These are phyloP conservation scores for Malus orientalis DNA, from an alignment of 306 rosid genomes.

Conservation along the genomic window DNA sequence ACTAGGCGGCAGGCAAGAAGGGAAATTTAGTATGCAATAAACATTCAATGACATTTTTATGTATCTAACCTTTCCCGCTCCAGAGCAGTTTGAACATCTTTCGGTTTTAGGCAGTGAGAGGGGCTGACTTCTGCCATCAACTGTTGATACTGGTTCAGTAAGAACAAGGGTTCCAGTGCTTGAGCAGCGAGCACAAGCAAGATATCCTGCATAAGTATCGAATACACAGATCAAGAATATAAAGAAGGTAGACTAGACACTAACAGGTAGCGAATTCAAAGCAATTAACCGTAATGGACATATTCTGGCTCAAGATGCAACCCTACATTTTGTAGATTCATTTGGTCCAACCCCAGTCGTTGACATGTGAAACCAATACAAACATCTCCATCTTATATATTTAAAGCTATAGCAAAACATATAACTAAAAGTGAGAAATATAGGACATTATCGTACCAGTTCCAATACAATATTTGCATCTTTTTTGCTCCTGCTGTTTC, in stretches of 20 bases:
- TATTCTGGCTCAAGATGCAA: not conserved
- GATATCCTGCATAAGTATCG: conserved; percentile 50
- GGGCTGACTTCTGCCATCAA: conserved; percentile 48
- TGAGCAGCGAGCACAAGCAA: conserved; percentile 96
- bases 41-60: not conserved
- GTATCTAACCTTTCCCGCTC: conserved; percentile 83
- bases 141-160: conserved; percentile 54
- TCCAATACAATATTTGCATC: conserved; percentile 97
- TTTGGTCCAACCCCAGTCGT: not conserved
- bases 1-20: not conserved
- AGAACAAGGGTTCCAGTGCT: conserved; percentile 67
- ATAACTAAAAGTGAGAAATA: not conserved
- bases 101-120: conserved; percentile 65
- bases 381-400: conserved; percentile 2
- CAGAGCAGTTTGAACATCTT: conserved; percentile 93
- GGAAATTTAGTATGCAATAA: not conserved
- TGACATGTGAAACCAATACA: not conserved
- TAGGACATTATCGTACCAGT: conserved; percentile 51
- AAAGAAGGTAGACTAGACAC: too few relatives aligned
- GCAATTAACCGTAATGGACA: too few relatives aligned
- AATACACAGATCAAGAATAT: not conserved
- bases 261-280: too few relatives aligned
- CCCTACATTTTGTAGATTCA: not conserved
- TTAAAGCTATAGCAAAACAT: not conserved
- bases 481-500: conserved; percentile 86